Percentiles rank a stretch among this genome's conserved stretches.
These are phyloP conservation scores for Perkinsus chesapeaki DNA, from an alignment of 169 alveolate species.

Conservation along the genomic window DNA sequence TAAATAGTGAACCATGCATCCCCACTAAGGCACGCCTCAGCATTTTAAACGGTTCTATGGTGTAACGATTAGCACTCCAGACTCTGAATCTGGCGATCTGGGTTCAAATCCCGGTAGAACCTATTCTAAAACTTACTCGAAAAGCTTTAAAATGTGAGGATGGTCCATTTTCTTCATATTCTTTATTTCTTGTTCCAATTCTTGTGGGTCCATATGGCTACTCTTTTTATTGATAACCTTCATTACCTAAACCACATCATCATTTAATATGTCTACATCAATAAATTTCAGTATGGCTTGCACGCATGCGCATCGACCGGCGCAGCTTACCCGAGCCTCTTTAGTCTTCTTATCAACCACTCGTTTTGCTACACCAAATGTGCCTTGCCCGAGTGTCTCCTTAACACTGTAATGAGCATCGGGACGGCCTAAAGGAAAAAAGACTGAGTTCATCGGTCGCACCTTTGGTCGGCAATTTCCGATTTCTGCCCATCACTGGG, in stretches of 20 bases:
- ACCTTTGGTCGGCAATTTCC: neutral
- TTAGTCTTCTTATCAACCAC: slow-evolving; percentile 16
- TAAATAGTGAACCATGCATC: neutral
- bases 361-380: slow-evolving; percentile 35
- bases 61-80: neutral
- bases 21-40: neutral
- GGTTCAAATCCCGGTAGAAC: neutral
- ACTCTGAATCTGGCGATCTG: neutral
- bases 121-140: slow-evolving; percentile 20
- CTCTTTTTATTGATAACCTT: neutral
- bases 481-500: too few species aligned
- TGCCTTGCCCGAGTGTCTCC: slow-evolving; percentile 36
- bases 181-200: neutral
- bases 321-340: neutral
- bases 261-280: too few species aligned
- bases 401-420: slow-evolving; percentile 13
- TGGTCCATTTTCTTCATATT: slow-evolving; percentile 41
- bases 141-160: slow-evolving; percentile 53
- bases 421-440: neutral
- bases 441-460: neutral
- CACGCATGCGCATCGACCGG: too few species aligned
- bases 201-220: neutral
- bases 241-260: too few species aligned
- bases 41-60: neutral
- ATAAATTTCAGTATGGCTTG: too few species aligned